A percentile compares a stretch with the other conserved stretches of the same genome.
These are phyloP conservation scores for Rhizopogon vinicolor DNA, from an alignment of 768 basidiomycete genomes.

Conservation along the genomic window DNA sequence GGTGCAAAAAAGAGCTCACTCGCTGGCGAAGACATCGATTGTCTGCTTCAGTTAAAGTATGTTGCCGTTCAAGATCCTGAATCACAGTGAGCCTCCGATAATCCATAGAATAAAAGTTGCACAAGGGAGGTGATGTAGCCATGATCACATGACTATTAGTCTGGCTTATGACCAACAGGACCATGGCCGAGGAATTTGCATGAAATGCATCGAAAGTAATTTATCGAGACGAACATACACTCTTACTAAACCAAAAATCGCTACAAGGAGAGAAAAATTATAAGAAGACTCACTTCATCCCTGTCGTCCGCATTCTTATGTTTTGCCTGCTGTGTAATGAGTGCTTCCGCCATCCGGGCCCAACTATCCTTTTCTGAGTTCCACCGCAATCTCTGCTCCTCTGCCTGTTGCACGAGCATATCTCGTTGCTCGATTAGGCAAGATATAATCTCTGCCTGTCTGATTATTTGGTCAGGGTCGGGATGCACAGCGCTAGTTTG, in stretches of 20 bases:
- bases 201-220: neutral
- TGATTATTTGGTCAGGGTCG: slow-evolving; percentile 41
- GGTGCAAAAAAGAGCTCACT: slow-evolving; percentile 31
- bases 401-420: slow-evolving; percentile 43
- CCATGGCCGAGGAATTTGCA: no score
- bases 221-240: neutral
- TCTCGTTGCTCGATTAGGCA: slow-evolving; percentile 54
- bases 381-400: slow-evolving; percentile 60
- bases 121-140: neutral
- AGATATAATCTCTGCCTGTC: slow-evolving; percentile 61
- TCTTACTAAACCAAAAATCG: neutral
- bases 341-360: slow-evolving; percentile 63
- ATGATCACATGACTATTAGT: neutral
- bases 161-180: neutral
- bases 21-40: slow-evolving; percentile 57
- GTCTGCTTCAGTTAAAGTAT: slow-evolving; percentile 50
- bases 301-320: slow-evolving; percentile 31
- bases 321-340: slow-evolving; percentile 45
- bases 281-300: slow-evolving; percentile 37
- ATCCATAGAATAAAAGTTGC: neutral
- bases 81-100: slow-evolving; percentile 11
- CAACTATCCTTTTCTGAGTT: slow-evolving; percentile 59
- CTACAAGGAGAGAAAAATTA: slow-evolving; percentile 1
- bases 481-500: slow-evolving; percentile 40
- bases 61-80: slow-evolving; percentile 55